A percentile compares a stretch with the other conserved stretches of the same genome.
These are phyloP conservation scores for Peronospora belbahrii DNA, from an alignment of 352 stramenopile genomes.

Conservation along the genomic window DNA sequence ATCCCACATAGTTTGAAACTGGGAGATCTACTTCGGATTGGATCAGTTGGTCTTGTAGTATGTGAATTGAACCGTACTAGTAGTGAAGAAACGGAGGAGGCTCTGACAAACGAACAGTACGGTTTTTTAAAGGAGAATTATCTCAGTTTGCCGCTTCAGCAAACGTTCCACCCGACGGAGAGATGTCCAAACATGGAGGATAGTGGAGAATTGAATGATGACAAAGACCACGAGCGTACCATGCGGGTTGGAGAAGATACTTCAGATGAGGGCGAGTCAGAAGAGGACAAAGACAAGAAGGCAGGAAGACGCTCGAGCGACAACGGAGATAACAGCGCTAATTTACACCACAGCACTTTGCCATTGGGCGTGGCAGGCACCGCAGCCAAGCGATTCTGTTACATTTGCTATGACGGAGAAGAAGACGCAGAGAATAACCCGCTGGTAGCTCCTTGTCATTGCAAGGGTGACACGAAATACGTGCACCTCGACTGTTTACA, in stretches of 20 bases:
- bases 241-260: constrained; percentile 44
- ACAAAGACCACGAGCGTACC: constrained; percentile 23
- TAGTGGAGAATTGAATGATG: constrained; percentile 28
- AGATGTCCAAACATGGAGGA: constrained; percentile 26
- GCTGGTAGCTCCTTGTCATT: constrained; percentile 86
- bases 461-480: constrained; percentile 90
- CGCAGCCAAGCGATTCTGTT: constrained; percentile 72
- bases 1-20: constrained; percentile 69
- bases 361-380: constrained; percentile 39
- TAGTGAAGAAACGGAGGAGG: constrained; percentile 58
- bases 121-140: constrained; percentile 86
- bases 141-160: constrained; percentile 69
- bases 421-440: constrained; percentile 81
- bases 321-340: constrained; percentile 6
- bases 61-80: constrained; percentile 82
- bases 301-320: constrained; percentile 16
- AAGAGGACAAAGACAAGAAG: constrained; percentile 66
- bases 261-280: constrained; percentile 69
- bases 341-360: constrained; percentile 12
- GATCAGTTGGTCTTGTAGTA: constrained; percentile 88
- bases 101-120: constrained; percentile 79
- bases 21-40: constrained; percentile 82
- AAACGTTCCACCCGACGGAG: constrained; percentile 70
- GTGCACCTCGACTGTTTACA: constrained; percentile 89
- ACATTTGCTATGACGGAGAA: constrained; percentile 91